These are phyloP conservation scores for Quercus phellos DNA, from an alignment of 331 rosid genomes.

Conservation along the genomic window DNA sequence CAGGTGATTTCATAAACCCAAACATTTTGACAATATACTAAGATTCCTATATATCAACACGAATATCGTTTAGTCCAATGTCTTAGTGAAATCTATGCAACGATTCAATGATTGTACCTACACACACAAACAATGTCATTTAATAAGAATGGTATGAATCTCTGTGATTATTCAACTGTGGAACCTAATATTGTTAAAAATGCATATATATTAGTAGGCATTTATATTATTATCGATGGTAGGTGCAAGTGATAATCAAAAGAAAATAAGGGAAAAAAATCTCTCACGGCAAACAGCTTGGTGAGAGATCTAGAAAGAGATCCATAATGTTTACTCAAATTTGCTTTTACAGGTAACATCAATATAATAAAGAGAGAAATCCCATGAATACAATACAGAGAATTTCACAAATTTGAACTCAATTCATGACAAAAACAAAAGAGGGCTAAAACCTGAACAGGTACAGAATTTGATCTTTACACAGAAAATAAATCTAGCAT, in stretches of 20 bases:
- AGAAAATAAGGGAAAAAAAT: background rate
- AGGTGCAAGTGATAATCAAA: background rate
- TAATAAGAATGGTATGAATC: background rate
- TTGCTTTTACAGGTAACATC: too few species aligned
- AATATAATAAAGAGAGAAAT: background rate
- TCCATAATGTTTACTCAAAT: background rate
- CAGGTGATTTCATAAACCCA: constrained; percentile 61
- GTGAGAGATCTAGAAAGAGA: background rate
- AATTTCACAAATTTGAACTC: background rate
- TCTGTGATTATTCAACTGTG: background rate
- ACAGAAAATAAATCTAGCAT: background rate
- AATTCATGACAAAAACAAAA: background rate
- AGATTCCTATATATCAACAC: background rate
- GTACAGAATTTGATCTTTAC: background rate
- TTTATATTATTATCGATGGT: background rate
- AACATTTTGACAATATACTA: constrained; percentile 49
- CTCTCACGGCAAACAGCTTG: background rate
- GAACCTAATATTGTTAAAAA: background rate
- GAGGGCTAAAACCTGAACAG: background rate
- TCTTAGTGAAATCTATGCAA: background rate
- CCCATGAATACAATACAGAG: background rate
- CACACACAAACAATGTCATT: background rate
- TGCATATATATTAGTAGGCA: too few species aligned
- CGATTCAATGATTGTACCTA: constrained; percentile 15
- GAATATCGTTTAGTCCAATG: background rate